Base-by-base conservation (phyloP, 2,329 filamentous ascomycete genomes). In the Aureobasidium sp. region DNA sequence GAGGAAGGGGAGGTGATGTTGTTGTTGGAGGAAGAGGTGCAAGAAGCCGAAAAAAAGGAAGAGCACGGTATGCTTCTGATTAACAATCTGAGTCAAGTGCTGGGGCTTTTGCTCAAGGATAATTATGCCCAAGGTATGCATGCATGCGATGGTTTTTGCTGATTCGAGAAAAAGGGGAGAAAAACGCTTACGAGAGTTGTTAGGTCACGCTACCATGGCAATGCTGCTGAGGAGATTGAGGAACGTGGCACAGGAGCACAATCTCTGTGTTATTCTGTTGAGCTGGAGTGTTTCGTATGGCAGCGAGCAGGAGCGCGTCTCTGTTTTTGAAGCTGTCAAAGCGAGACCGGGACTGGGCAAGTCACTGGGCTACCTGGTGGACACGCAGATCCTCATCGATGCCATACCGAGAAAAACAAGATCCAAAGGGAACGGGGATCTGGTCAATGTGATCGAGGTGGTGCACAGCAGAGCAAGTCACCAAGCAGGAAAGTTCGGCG, bases 391-490 rank as follows among this genome's bases (percentile, higher is more conserved):
- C 3, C 64, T 79, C n/a, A 63, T 79, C n/a, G 71, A 69, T 58
- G 63, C 47, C 23, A 31, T 77, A 40, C 74, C 74, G n/a, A 68
- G 63, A 53, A 59, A 15, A 31, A 42, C 47, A 40, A 15, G 23
- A 60, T 37, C 38, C 10, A 40, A 33, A 40, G 35, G 37, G 47
- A 45, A 27, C 62, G 43, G 46, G 35, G 35, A 71, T 57, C 67
- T 69, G 64, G 71, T 71, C 35, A 67, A 67, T 51, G 74, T 78
- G 25, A 33, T 78, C 2, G 78, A 79, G 65, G 69, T 79, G 13
- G n/a, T 79, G 61, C 65, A 67, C 35, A 77, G 79, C 69, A 65
- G 75, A 54, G 69, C 65, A 60, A 72, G 65, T 15, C 67, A 66
- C 9, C 67, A 75, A 47, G 67, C 67, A 31, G 76, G 75, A 5